Conservation (phyloP, 2,329 filamentous ascomycete genomes). For the Penicillium sp. region DNA sequence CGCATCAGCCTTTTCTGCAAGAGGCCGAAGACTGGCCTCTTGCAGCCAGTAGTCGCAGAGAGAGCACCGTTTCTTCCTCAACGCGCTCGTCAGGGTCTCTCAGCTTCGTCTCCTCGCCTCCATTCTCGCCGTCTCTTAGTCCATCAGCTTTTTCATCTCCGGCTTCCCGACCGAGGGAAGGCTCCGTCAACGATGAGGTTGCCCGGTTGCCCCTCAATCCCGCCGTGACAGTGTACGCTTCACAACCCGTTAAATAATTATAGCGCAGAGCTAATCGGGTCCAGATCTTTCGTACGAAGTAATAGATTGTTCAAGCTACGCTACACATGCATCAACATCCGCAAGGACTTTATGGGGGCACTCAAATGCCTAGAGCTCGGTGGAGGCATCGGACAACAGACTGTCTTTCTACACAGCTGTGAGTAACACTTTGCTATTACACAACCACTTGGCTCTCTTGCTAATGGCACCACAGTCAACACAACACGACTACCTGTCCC, state of each 20-base stretch:
- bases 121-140: slow-evolving; percentile 30
- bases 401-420: slow-evolving; percentile 46
- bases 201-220: slow-evolving; percentile 37
- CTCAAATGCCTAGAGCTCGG: slow-evolving; percentile 45
- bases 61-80: slow-evolving; percentile 32
- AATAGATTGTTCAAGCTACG: slow-evolving; percentile 46
- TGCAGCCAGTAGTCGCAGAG: slow-evolving; percentile 24
- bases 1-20: slow-evolving; percentile 19
- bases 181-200: slow-evolving; percentile 37
- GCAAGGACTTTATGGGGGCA: slow-evolving; percentile 43
- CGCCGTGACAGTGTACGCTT: slow-evolving; percentile 41
- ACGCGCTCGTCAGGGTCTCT: slow-evolving; percentile 34
- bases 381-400: slow-evolving; percentile 42
- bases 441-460: not conserved
- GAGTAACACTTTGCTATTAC: slow-evolving; percentile 21
- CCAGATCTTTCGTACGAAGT: slow-evolving; percentile 45
- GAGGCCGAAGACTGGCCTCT: slow-evolving; percentile 37
- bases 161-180: slow-evolving; percentile 33
- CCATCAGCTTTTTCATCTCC: slow-evolving; percentile 29
- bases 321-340: slow-evolving; percentile 46
- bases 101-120: slow-evolving; percentile 32
- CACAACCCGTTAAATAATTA: not conserved
- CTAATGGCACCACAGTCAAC: slow-evolving; percentile 33
- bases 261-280: not conserved
- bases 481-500: slow-evolving; percentile 46